These are phyloP conservation scores for Calonectria hongkongensis DNA, from an alignment of 2,329 filamentous ascomycete genomes.

Conservation along the genomic window DNA sequence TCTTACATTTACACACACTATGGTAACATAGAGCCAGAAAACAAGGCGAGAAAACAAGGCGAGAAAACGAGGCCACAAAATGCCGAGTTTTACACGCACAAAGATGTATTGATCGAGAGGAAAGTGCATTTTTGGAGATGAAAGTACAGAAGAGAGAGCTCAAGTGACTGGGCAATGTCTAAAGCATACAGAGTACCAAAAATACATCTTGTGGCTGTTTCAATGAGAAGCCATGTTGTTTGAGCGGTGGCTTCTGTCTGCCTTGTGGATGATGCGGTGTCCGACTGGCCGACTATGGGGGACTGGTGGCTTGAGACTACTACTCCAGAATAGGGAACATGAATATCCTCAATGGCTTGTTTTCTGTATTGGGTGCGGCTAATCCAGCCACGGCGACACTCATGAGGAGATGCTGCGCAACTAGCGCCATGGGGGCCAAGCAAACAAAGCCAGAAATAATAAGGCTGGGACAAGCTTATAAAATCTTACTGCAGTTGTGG, in stretches of 20 bases:
- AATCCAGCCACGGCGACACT: not conserved
- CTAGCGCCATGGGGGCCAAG: not conserved
- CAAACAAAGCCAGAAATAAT: not conserved
- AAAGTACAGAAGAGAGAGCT: constrained; percentile 20
- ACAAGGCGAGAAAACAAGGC: constrained; percentile 66
- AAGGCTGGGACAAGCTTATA: not conserved
- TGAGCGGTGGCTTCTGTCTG: not conserved
- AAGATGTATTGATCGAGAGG: constrained; percentile 83
- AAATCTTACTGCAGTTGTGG: constrained; percentile 8
- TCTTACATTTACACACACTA: constrained; percentile 82
- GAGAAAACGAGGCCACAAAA: constrained; percentile 69
- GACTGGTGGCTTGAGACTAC: constrained; percentile 1
- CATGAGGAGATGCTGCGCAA: not conserved
- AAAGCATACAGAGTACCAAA: not conserved
- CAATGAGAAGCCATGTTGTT: not conserved
- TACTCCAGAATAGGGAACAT: not conserved
- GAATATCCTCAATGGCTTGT: too few species aligned
- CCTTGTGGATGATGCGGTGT: not conserved
- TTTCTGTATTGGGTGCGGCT: not conserved
- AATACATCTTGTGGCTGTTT: constrained; percentile 21
- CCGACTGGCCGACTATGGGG: not conserved
- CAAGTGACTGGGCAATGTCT: not conserved
- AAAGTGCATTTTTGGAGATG: constrained; percentile 77
- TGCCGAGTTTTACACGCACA: constrained; percentile 82
- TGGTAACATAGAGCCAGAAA: constrained; percentile 70